Evolutionary conservation across 306 rosid genomes (phyloP).

Genomic region (Rosa persica): DNA sequence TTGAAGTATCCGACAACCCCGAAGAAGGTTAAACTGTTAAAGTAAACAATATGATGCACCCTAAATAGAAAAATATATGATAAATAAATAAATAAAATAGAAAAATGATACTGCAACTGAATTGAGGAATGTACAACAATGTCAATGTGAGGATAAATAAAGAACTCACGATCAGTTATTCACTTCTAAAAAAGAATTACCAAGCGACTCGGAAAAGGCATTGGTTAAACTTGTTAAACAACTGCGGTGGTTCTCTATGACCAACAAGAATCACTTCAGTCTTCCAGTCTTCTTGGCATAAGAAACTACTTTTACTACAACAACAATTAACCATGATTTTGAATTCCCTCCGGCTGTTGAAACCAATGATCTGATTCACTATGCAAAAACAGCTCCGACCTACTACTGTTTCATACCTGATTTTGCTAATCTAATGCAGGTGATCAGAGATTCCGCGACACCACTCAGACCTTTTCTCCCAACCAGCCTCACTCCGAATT

Average conservation of each 20-base stretch:
- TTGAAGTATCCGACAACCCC: neutral
- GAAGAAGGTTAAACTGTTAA: neutral
- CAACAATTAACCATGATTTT: neutral
- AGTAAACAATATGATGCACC: neutral
- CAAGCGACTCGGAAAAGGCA: neutral
- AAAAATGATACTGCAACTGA: neutral
- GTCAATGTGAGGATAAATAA: neutral
- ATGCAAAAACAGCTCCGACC: neutral
- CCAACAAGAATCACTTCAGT: neutral
- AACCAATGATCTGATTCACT: neutral
- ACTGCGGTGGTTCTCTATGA: neutral
- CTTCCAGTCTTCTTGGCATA: conserved; percentile 14
- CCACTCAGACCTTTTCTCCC: conserved; percentile 67
- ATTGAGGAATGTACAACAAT: neutral
- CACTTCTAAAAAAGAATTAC: neutral
- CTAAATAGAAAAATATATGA: neutral
- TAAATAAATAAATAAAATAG: neutral
- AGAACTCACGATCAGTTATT: neutral
- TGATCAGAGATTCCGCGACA: conserved; percentile 54
- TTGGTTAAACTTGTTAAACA: neutral
- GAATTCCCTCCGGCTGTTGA: conserved; percentile 5
- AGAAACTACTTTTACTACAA: neutral
- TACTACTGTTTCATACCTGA: conserved; percentile 17
- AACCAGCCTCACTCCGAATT: conserved; percentile 60
- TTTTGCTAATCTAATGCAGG: conserved; percentile 45